These are phyloP conservation scores for Neurospora sp. DNA, from an alignment of 495 filamentous ascomycete species.

Conservation along the genomic window DNA sequence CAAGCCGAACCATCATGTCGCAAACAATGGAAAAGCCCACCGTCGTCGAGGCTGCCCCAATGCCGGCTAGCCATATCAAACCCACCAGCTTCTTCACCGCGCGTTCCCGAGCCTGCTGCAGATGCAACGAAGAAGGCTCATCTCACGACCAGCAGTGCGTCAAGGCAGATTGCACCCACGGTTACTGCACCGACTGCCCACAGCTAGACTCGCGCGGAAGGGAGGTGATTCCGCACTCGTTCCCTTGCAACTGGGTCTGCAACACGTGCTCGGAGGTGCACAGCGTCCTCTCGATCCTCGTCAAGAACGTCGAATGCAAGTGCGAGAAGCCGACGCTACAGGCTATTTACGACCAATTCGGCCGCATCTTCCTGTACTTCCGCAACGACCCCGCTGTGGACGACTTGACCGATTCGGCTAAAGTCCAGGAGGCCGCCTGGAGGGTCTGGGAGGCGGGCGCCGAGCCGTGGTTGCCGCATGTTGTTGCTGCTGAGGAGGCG, in stretches of 20 bases:
- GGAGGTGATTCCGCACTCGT: conserved; percentile 12
- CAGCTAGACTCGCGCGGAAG: conserved; percentile 2
- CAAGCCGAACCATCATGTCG: not conserved
- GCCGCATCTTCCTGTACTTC: conserved; percentile 22
- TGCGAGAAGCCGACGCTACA: conserved; percentile 18
- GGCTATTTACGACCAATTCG: conserved; percentile 27
- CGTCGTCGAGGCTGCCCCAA: not conserved
- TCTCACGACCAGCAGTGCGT: not conserved
- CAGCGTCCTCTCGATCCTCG: conserved; percentile 14
- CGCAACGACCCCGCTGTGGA: conserved; percentile 20
- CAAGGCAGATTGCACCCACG: conserved; percentile 4
- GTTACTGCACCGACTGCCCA: conserved; percentile 7
- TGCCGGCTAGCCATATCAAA: conserved; percentile 10
- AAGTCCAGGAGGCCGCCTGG: conserved; percentile 19
- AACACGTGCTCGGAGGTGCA: conserved; percentile 15
- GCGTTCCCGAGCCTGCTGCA: conserved; percentile 7
- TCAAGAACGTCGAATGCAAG: conserved; percentile 2
- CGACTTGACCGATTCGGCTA: conserved; percentile 16
- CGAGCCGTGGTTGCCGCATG: conserved; percentile 10
- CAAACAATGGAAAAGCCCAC: not conserved
- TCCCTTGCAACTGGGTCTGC: conserved; percentile 21
- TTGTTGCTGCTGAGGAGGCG: conserved; percentile 6
- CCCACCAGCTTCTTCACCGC: conserved; percentile 9
- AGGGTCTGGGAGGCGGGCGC: conserved; percentile 18
- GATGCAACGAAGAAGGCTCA: conserved; percentile 5